Evolutionary conservation across 2,329 filamentous ascomycete species (phyloP).

Genomic region (Aspergillus fumigatiaffinis): DNA sequence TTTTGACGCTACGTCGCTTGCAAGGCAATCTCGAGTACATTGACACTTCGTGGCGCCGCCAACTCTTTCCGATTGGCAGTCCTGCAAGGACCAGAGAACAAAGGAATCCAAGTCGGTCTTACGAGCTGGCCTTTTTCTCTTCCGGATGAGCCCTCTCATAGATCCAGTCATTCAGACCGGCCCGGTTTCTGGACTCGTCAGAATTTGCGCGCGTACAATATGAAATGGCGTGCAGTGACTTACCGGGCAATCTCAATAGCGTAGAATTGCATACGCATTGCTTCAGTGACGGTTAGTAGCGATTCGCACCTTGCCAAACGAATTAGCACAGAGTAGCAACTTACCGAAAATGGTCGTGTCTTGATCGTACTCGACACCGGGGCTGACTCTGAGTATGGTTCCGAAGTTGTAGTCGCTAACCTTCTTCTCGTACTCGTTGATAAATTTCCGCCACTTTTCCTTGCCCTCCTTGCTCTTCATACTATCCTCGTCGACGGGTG

Average conservation of each 20-base stretch:
- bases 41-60: background rate
- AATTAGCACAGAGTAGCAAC: slow-evolving; percentile 18
- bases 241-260: slow-evolving; percentile 71
- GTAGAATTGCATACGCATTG: slow-evolving; percentile 78
- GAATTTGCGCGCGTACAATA: background rate
- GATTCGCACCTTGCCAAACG: background rate
- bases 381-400: slow-evolving; percentile 77
- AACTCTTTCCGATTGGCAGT: background rate
- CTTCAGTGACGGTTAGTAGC: slow-evolving; percentile 24
- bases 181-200: slow-evolving; percentile 61
- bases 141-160: slow-evolving; percentile 74
- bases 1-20: background rate
- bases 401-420: slow-evolving; percentile 98
- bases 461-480: slow-evolving; percentile 99
- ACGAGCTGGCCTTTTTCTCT: slow-evolving; percentile 39
- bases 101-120: background rate
- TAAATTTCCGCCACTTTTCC: slow-evolving; percentile 90
- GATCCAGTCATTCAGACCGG: slow-evolving; percentile 93
- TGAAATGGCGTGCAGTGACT: slow-evolving; percentile 17
- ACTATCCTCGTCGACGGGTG: slow-evolving; percentile 78
- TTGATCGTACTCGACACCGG: slow-evolving; percentile 80
- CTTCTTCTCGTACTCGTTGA: slow-evolving; percentile 89
- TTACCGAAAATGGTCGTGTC: slow-evolving; percentile 87
- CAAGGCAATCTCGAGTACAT: background rate
- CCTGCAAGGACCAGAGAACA: background rate